phyloP scores from a whole-genome alignment of 2,329 filamentous ascomycete genomes.

The Diaporthe helianthi region DNA sequence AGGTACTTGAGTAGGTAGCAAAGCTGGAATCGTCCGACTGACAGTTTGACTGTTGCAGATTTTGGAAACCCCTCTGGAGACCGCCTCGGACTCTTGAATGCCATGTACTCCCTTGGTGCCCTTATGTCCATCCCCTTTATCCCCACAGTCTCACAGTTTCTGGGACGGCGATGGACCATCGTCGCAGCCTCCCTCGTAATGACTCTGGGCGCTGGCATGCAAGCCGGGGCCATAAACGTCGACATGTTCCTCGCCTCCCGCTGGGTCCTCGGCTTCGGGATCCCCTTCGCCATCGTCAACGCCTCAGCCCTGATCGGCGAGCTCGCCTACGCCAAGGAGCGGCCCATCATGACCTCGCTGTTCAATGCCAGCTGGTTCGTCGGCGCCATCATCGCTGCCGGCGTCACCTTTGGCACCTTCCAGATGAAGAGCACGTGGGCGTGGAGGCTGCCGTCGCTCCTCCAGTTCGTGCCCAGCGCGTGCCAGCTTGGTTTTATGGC shows the following conservation, averaged over 20 bases:
- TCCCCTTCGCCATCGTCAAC: constrained; percentile 45
- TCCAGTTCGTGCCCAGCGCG: constrained; percentile 41
- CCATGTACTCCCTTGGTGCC: constrained; percentile 51
- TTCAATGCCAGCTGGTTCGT: constrained; percentile 43
- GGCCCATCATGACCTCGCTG: constrained; percentile 43
- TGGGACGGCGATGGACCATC: constrained; percentile 49
- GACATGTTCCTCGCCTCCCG: constrained; percentile 45
- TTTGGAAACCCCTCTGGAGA: constrained; percentile 49
- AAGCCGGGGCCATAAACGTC: constrained; percentile 30
- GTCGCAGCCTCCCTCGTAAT: constrained; percentile 45
- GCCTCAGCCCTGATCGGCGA: constrained; percentile 47
- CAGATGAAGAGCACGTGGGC: constrained; percentile 46
- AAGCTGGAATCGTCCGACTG: constrained; percentile 28
- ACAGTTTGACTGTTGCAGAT: constrained; percentile 36
- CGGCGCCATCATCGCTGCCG: constrained; percentile 46
- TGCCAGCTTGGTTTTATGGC: constrained; percentile 42
- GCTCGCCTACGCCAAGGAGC: constrained; percentile 44
- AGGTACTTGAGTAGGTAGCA: too few relatives aligned
- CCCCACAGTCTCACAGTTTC: constrained; percentile 46
- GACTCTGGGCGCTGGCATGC: constrained; percentile 46
- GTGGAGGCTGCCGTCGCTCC: constrained; percentile 44
- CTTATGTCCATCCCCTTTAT: constrained; percentile 51
- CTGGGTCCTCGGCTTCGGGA: constrained; percentile 45
- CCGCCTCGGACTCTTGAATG: constrained; percentile 50
- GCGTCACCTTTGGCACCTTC: constrained; percentile 46